Percentiles rank a stretch among this genome's conserved stretches.
Conservation (phyloP, 345 rosid species). For the Erysimum cheiranthoides region DNA sequence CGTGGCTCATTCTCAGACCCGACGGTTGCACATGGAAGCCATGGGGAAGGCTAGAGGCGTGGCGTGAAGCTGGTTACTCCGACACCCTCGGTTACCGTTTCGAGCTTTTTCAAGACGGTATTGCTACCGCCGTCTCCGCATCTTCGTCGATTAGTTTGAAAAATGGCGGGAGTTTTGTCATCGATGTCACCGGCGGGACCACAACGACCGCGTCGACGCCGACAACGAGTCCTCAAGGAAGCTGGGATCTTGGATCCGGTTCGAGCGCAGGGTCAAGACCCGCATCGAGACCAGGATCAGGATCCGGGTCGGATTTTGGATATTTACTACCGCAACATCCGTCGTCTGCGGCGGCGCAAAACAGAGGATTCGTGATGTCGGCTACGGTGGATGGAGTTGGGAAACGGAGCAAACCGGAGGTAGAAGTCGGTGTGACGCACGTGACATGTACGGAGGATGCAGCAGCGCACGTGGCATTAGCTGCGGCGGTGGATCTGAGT, state of each 20-base stretch:
- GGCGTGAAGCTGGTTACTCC: conserved; percentile 70
- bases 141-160: conserved; percentile 63
- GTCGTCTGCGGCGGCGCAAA: conserved; percentile 29
- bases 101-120: conserved; percentile 72
- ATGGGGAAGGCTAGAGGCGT: conserved; percentile 94
- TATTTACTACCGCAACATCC: conserved; percentile 40
- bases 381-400: conserved; percentile 72
- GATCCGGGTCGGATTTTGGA: conserved; percentile 78
- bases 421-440: conserved; percentile 88
- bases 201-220: conserved; percentile 63
- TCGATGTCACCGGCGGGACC: conserved; percentile 66
- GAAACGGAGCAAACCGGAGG: conserved; percentile 63
- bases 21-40: conserved; percentile 87
- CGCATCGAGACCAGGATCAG: conserved; percentile 82
- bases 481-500: conserved; percentile 96
- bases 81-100: conserved; percentile 77
- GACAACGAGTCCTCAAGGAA: conserved; percentile 71
- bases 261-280: conserved; percentile 59
- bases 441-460: conserved; percentile 99
- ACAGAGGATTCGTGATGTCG: conserved; percentile 88
- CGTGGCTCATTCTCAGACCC: conserved; percentile 94
- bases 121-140: conserved; percentile 48
- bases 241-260: conserved; percentile 76
- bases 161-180: conserved; percentile 75
- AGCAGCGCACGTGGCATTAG: conserved; percentile 88